Conservation (phyloP, 2,329 filamentous ascomycete species). For the Pezicula radicicola region DNA sequence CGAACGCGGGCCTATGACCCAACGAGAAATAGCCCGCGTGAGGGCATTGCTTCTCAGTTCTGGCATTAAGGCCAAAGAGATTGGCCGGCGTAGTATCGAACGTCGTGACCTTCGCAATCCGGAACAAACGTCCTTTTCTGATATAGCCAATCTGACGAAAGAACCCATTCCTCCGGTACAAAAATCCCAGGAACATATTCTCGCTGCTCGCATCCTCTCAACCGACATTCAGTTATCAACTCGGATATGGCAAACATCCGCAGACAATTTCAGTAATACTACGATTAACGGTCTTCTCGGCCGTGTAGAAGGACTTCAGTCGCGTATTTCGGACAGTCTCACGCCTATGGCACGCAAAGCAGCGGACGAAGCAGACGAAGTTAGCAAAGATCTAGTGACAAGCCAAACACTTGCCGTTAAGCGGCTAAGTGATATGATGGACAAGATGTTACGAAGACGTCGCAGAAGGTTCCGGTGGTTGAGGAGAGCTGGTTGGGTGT, state of each 20-base stretch:
- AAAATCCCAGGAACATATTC: constrained; percentile 33
- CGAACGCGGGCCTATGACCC: constrained; percentile 46
- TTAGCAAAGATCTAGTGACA: constrained; percentile 72
- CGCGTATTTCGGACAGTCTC: constrained; percentile 39
- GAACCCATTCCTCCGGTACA: constrained; percentile 14
- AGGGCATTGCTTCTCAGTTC: constrained; percentile 75
- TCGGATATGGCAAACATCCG: constrained; percentile 50
- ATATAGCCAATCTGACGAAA: constrained; percentile 18
- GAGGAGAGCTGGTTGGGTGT: constrained; percentile 72
- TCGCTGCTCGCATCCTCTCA: constrained; percentile 50
- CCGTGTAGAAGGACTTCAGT: constrained; percentile 38
- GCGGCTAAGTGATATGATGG: constrained; percentile 72
- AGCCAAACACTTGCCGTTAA: constrained; percentile 79
- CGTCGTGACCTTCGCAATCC: constrained; percentile 17
- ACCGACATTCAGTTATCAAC: constrained; percentile 42
- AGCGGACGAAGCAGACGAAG: constrained; percentile 76
- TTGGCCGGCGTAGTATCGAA: constrained; percentile 57
- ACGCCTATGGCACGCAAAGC: constrained; percentile 61
- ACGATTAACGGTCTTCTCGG: constrained; percentile 49
- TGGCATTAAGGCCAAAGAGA: constrained; percentile 86
- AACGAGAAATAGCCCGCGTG: constrained; percentile 77
- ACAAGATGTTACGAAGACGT: constrained; percentile 70
- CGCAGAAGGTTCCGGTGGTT: constrained; percentile 69
- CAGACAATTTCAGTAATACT: constrained; percentile 53
- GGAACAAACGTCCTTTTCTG: constrained; percentile 14